These are phyloP conservation scores for Amanita pallidorosea DNA, from an alignment of 768 basidiomycete genomes.

Conservation along the genomic window DNA sequence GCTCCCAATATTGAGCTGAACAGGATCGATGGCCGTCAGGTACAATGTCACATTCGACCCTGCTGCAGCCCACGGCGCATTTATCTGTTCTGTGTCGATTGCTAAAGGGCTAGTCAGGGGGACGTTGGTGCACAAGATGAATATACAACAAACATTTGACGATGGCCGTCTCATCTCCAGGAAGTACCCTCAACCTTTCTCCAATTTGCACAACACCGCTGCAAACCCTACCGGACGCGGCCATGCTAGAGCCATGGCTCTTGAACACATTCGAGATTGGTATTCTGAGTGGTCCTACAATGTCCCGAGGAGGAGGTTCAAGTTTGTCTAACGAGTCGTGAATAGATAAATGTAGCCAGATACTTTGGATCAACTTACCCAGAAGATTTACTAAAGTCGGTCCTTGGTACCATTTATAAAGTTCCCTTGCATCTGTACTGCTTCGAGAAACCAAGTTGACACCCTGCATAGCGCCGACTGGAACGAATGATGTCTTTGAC, in stretches of 20 bases:
- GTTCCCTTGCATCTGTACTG: conserved; percentile 30
- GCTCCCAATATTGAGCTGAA: conserved; percentile 78
- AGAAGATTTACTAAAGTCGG: conserved; percentile 77
- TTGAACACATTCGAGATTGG: conserved; percentile 96
- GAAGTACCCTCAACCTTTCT: conserved; percentile 75
- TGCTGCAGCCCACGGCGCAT: conserved; percentile 78
- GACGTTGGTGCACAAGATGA: not conserved
- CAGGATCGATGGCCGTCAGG: conserved; percentile 74
- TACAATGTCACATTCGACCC: conserved; percentile 86
- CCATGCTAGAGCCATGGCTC: conserved; percentile 68
- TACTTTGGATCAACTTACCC: conserved; percentile 32
- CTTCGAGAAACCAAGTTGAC: conserved; percentile 61
- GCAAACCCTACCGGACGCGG: conserved; percentile 75
- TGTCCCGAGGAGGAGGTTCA: conserved; percentile 72
- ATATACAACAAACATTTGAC: conserved; percentile 46
- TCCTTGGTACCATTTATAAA: conserved; percentile 75
- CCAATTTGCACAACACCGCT: conserved; percentile 90
- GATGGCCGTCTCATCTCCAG: conserved; percentile 82
- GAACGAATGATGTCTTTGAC: conserved; percentile 74
- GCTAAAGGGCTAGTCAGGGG: conserved; percentile 30
- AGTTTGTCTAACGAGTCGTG: conserved; percentile 45
- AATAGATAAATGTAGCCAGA: not conserved
- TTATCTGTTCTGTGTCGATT: conserved; percentile 75
- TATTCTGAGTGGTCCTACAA: conserved; percentile 67
- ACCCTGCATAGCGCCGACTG: conserved; percentile 85